Evolutionary conservation across 2,329 filamentous ascomycete species (phyloP), one percentile per base, ranked within the genome.

Genomic region (Cordyceps cicadae): DNA sequence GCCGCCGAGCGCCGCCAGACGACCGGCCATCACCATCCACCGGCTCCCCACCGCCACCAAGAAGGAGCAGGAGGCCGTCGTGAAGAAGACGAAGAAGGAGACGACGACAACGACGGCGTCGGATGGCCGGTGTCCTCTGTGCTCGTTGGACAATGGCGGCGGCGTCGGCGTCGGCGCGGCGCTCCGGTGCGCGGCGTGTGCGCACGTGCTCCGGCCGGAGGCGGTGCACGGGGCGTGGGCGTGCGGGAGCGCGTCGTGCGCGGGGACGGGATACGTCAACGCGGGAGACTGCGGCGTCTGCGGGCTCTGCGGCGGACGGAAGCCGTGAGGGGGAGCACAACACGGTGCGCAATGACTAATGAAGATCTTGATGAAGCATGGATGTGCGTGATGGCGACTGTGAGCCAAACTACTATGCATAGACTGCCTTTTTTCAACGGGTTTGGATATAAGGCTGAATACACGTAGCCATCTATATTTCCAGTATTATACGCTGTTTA

Each of bases 241-340:
- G 53, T 93, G 89, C 69, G 71, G 69, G 49, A 83, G 79, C 64
- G 68, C 70, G 3, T 65, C 74, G 2, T 93, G 89, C 69, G 73
- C 72, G 62, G 77, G 74, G 14, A 82, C 78, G 51, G 63, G 67
- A 21, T 93, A 90, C 69, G 68, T 86, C 57, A 93, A 92, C 67
- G 79, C 87, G 12, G 83, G 81, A 1, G 88, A 92, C 70, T 84
- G 79, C 64, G 87, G 85, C 7, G 70, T 85, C 0, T 93, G 89
- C 70, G 88, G 88, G 3, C 72, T 89, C 5, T 93, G 89, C 69
- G 86, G 86, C 19, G 73, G 72, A 65, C 46, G 46, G 17, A 60
- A 34, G 34, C 41, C 45, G 32, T 54, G 29, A 54, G n/a, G 12
- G 24, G 24, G 26, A 9, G 3, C 15, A 21, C 9, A 11, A 2